phyloP scores from a whole-genome alignment of 2,329 filamentous ascomycete genomes.

The Bimuria novae-zelandiae region DNA sequence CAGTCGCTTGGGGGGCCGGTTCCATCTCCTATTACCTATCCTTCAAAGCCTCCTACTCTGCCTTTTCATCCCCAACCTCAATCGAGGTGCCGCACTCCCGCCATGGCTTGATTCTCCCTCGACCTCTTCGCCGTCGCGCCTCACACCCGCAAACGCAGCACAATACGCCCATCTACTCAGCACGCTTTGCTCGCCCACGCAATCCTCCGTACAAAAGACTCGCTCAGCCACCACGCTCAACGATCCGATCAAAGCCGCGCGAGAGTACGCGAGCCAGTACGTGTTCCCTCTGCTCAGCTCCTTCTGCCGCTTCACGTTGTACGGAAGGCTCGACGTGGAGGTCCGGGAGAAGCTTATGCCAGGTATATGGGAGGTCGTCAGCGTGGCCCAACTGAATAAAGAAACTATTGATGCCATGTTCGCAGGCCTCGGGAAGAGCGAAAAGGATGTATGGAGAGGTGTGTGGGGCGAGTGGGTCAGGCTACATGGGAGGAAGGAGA shows the following conservation, averaged over 20 bases:
- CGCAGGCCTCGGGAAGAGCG: conserved; percentile 38
- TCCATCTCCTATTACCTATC: conserved; percentile 61
- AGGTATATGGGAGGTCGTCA: conserved; percentile 49
- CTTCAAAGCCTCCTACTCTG: conserved; percentile 60
- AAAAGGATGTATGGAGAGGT: conserved; percentile 43
- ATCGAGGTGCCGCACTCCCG: conserved; percentile 32
- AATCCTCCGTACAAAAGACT: conserved; percentile 57
- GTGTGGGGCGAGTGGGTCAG: conserved; percentile 44
- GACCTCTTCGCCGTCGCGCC: conserved; percentile 18
- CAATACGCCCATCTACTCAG: conserved; percentile 61
- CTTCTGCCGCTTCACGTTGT: conserved; percentile 60
- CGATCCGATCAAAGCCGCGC: conserved; percentile 64
- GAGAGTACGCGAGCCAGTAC: conserved; percentile 61
- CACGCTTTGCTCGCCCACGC: conserved; percentile 65
- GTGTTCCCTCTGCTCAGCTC: conserved; percentile 62
- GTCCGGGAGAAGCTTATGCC: conserved; percentile 65
- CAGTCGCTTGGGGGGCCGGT: conserved; percentile 62
- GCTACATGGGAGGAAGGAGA: conserved; percentile 28
- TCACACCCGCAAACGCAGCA: conserved; percentile 51
- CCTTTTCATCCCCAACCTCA: conserved; percentile 56
- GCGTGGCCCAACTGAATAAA: conserved; percentile 36
- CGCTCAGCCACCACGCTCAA: conserved; percentile 51
- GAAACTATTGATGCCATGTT: conserved; percentile 44
- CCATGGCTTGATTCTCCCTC: conserved; percentile 35
- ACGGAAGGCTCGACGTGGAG: conserved; percentile 52